Evolutionary conservation across 2,329 filamentous ascomycete species (phyloP).

Genomic region (Leptographium galeiforme): DNA sequence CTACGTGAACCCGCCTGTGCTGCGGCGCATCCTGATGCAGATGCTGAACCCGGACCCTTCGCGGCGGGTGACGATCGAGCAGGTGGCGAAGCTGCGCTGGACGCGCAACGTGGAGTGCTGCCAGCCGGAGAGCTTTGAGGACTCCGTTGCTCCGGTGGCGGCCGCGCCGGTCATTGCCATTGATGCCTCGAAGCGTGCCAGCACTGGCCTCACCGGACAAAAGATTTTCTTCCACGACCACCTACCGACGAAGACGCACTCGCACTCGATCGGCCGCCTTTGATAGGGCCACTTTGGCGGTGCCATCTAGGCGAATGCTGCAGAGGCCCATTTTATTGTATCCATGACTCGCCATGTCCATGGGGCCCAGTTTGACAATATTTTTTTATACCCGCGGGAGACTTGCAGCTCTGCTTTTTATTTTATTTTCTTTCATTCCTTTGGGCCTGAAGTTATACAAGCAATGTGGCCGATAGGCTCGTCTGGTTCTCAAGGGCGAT

Average conservation of each 20-base stretch:
- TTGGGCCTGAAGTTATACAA: no score
- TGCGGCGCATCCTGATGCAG: constrained; percentile 58
- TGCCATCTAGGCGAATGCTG: no score
- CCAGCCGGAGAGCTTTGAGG: constrained; percentile 56
- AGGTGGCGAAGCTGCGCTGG: constrained; percentile 59
- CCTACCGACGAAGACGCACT: constrained; percentile 31
- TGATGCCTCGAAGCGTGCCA: constrained; percentile 45
- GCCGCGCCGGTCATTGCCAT: constrained; percentile 29
- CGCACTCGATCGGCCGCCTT: constrained; percentile 5
- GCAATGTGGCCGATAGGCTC: no score
- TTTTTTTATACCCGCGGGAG: no score
- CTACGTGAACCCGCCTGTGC: constrained; percentile 49
- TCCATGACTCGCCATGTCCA: no score
- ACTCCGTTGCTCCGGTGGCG: constrained; percentile 24
- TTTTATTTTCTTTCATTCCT: no score
- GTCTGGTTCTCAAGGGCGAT: no score
- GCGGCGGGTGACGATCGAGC: constrained; percentile 54
- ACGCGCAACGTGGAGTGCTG: constrained; percentile 68
- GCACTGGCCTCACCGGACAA: constrained; percentile 26
- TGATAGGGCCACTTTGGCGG: not conserved
- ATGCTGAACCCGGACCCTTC: constrained; percentile 73
- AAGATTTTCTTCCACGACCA: constrained; percentile 49
- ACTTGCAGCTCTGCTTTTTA: no score
- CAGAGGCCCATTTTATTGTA: no score
- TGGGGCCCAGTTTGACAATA: no score